Evolutionary conservation across 306 rosid species (phyloP), one percentile per base, ranked within the genome.

Genomic region (Lathyrus tuberosus): DNA sequence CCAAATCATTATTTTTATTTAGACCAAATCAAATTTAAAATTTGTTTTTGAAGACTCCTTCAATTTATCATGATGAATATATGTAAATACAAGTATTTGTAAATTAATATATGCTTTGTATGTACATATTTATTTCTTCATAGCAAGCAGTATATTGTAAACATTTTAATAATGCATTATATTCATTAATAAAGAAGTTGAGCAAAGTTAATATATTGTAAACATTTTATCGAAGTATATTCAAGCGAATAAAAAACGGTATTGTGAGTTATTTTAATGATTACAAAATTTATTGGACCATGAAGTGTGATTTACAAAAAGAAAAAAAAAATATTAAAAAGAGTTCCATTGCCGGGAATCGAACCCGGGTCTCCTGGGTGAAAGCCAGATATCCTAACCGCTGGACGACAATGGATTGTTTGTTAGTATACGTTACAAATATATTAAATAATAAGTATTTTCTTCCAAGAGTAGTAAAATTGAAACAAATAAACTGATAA

Each of bases 361-460:
- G 94, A 89, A 89, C 94, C 96, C 96, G 88, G 94, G 91, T 91
- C 97, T 82, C 91, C 96, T 87, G 90, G 94, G 96, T 88, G 96
- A 91, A 91, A 89, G 96, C 96, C 96, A 89, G 93, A 92, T 75
- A 92, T 92, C 96, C 93, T 90, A 92, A 90, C 96, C 93, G 93
- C 97, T 91, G 97, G 97, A 91, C 93, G 93, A 91, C 96, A 91
- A 85, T 69, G 89, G 90, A 60, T 33, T 33, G 5, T 4, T 30
- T 3, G 5, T 3, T 3, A 30, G 2, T 30, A 0, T 0, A 0
- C 33, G 5, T 30, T 30, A 1, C 4, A 30, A 30, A 6, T 33
- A 4, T 33, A 6, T 33, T 0, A 33, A 33, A 33, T 30, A 4
- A 24, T 33, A 6, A 33, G 10, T 33, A 33, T 5, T 33, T 33